Conservation (phyloP, 2,329 filamentous ascomycete species). For the Rosellinia necatrix region DNA sequence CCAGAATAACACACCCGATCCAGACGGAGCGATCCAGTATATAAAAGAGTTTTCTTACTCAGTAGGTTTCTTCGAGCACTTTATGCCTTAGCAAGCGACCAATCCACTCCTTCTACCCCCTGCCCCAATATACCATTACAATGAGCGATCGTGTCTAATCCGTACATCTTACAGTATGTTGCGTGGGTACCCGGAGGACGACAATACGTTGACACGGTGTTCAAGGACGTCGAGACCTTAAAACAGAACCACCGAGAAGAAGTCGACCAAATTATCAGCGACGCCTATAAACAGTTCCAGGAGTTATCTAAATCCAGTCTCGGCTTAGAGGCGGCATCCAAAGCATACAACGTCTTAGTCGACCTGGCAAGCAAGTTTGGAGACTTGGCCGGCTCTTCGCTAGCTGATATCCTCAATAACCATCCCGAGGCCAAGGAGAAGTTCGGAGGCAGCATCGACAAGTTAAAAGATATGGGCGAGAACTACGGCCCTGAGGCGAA, state of each 20-base stretch:
- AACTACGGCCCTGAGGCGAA: conserved; percentile 76
- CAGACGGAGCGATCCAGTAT: conserved; percentile 69
- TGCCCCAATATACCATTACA: neutral
- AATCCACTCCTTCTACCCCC: neutral
- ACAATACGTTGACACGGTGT: conserved; percentile 69
- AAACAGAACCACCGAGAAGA: conserved; percentile 70
- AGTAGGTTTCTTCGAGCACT: neutral
- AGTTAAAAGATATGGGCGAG: conserved; percentile 71
- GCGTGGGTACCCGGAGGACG: conserved; percentile 73
- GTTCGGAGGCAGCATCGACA: conserved; percentile 68
- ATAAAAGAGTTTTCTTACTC: conserved; percentile 69
- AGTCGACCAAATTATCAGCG: conserved; percentile 68
- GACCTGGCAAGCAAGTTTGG: conserved; percentile 65
- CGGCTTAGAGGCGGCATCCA: conserved; percentile 64
- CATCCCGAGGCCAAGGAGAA: conserved; percentile 76
- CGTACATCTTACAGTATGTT: conserved; percentile 54
- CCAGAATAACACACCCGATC: conserved; percentile 64
- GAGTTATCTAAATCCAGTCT: conserved; percentile 63
- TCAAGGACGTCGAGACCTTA: conserved; percentile 72
- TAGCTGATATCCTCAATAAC: conserved; percentile 70
- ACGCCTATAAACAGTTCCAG: conserved; percentile 71
- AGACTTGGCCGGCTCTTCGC: conserved; percentile 65
- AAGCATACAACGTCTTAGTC: conserved; percentile 65
- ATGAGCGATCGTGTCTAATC: neutral
- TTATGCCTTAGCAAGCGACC: neutral